phyloP scores from a whole-genome alignment of 2,329 filamentous ascomycete genomes.

The Xylaria sp. region DNA sequence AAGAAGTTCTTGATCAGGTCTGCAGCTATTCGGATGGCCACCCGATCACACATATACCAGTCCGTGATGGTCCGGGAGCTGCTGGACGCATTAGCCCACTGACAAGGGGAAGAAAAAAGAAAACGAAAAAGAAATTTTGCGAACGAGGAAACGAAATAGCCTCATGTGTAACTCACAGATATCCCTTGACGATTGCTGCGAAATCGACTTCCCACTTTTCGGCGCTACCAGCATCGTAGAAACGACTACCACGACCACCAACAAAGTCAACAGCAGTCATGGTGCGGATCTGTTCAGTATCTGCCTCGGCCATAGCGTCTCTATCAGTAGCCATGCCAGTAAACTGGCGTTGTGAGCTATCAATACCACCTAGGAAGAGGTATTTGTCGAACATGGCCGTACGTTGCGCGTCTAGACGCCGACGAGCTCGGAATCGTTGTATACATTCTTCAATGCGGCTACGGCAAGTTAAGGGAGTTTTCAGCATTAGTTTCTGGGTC shows the following conservation, averaged over 20 bases:
- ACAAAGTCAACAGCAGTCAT: slow-evolving; percentile 73
- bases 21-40: slow-evolving; percentile 68
- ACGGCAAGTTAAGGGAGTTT: slow-evolving; percentile 28
- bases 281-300: slow-evolving; percentile 71
- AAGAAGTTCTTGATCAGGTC: slow-evolving; percentile 85
- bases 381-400: slow-evolving; percentile 80
- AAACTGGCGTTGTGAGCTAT: slow-evolving; percentile 67
- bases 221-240: slow-evolving; percentile 61
- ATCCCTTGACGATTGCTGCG: slow-evolving; percentile 78
- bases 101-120: background rate
- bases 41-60: slow-evolving; percentile 65
- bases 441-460: slow-evolving; percentile 88
- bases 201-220: slow-evolving; percentile 85
- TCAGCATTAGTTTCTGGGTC: slow-evolving; percentile 5
- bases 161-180: slow-evolving; percentile 67
- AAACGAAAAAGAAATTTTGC: background rate
- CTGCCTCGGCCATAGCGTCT: slow-evolving; percentile 64
- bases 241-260: slow-evolving; percentile 58
- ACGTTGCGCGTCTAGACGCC: slow-evolving; percentile 75
- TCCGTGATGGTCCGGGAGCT: slow-evolving; percentile 68
- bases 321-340: slow-evolving; percentile 66
- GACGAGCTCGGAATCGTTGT: slow-evolving; percentile 80
- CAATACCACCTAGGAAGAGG: slow-evolving; percentile 84
- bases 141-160: background rate
- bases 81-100: slow-evolving; percentile 31